These are phyloP conservation scores for Pichia thaimueangensis DNA, from an alignment of 805 yeast species.

Conservation along the genomic window DNA sequence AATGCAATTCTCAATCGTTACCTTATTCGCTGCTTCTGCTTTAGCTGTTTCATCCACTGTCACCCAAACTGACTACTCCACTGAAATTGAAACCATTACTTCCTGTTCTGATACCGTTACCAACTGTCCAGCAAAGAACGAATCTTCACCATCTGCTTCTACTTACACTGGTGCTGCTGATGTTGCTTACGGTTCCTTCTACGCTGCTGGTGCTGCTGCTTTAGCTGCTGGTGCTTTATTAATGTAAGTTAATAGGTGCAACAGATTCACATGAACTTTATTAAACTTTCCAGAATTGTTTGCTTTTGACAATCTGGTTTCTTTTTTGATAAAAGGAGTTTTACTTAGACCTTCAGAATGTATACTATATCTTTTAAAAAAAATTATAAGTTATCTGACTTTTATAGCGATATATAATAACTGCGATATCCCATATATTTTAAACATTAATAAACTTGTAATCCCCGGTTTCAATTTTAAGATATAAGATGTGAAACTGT, in stretches of 20 bases:
- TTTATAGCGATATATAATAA: too few species aligned
- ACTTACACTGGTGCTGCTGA: constrained; percentile 15
- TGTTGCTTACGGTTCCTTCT: constrained; percentile 20
- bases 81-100: constrained; percentile 35
- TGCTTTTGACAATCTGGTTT: too few species aligned
- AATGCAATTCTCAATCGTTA: constrained; percentile 44
- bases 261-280: too few species aligned
- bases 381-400: too few species aligned
- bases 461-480: too few species aligned
- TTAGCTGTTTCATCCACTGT: constrained; percentile 26
- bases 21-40: constrained; percentile 30
- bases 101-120: constrained; percentile 34
- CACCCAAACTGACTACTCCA: constrained; percentile 32
- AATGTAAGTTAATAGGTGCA: constrained; percentile 24
- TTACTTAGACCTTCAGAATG: too few species aligned
- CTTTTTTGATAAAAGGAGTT: too few species aligned
- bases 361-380: too few species aligned
- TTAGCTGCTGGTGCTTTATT: constrained; percentile 32
- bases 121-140: constrained; percentile 28
- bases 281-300: too few species aligned
- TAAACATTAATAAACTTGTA: too few species aligned
- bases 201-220: constrained; percentile 31
- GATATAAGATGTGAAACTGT: too few species aligned
- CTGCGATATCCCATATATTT: too few species aligned
- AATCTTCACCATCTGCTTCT: constrained; percentile 33